Evolutionary conservation across 495 filamentous ascomycete genomes (phyloP).

Genomic region (Neurospora cerealis): DNA sequence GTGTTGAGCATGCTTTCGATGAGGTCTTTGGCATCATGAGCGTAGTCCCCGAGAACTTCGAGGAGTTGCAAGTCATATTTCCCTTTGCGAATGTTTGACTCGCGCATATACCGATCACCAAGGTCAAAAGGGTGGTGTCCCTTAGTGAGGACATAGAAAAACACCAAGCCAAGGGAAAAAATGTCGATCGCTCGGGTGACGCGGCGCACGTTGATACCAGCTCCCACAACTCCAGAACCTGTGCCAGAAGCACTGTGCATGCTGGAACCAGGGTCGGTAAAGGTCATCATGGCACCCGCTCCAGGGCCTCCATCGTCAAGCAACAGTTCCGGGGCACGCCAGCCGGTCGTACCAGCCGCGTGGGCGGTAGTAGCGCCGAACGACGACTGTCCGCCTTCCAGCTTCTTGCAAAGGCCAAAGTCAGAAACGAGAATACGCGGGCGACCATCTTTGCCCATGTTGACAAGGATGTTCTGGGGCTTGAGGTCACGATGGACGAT

Average conservation of each 20-base stretch:
- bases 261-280: slow-evolving; percentile 29
- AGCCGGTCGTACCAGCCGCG: slow-evolving; percentile 86
- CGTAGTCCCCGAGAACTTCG: slow-evolving; percentile 64
- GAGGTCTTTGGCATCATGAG: slow-evolving; percentile 76
- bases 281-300: slow-evolving; percentile 15
- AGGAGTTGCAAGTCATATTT: slow-evolving; percentile 63
- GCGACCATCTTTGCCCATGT: slow-evolving; percentile 45
- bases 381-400: slow-evolving; percentile 92
- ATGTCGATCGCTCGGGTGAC: slow-evolving; percentile 95
- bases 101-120: slow-evolving; percentile 84
- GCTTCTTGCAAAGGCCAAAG: slow-evolving; percentile 94
- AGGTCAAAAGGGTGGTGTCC: slow-evolving; percentile 93
- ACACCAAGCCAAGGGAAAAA: slow-evolving; percentile 90
- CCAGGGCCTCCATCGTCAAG: slow-evolving; percentile 46
- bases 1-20: slow-evolving; percentile 73
- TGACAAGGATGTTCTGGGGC: slow-evolving; percentile 89
- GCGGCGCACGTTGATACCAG: slow-evolving; percentile 41
- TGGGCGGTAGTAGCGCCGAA: slow-evolving; percentile 91
- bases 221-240: slow-evolving; percentile 25
- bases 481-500: slow-evolving; percentile 97
- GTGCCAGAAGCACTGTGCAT: slow-evolving; percentile 35
- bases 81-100: slow-evolving; percentile 91
- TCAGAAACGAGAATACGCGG: slow-evolving; percentile 88
- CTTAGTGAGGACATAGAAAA: slow-evolving; percentile 88
- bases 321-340: slow-evolving; percentile 91